These are phyloP conservation scores for Clavispora fructus DNA, from an alignment of 805 yeast genomes.

Conservation along the genomic window DNA sequence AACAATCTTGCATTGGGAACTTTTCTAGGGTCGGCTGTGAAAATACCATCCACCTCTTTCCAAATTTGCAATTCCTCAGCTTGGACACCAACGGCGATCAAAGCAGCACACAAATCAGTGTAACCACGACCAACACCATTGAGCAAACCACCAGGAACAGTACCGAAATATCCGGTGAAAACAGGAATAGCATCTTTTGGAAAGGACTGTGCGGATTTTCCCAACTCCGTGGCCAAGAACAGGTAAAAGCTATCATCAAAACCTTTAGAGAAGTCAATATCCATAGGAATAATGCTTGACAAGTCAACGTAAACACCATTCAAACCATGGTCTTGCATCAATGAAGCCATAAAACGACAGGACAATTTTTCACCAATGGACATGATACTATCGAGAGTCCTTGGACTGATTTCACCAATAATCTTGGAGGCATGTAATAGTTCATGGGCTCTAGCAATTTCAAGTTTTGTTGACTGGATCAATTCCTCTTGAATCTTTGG, in stretches of 20 bases:
- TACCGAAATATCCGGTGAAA: conserved; percentile 92
- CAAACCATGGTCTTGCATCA: conserved; percentile 79
- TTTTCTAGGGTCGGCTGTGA: conserved; percentile 97
- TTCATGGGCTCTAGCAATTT: conserved; percentile 63
- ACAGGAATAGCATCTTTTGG: conserved; percentile 65
- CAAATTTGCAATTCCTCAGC: conserved; percentile 96
- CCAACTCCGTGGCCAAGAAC: conserved; percentile 49
- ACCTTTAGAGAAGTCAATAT: conserved; percentile 50
- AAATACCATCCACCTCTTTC: conserved; percentile 99
- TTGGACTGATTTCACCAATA: conserved; percentile 84
- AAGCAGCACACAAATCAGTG: conserved; percentile 96
- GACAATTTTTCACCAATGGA: conserved; percentile 91
- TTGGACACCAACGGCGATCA: conserved; percentile 84
- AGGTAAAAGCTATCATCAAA: conserved; percentile 65
- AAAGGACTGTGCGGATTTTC: conserved; percentile 40
- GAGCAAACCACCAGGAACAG: conserved; percentile 91
- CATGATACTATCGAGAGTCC: conserved; percentile 86
- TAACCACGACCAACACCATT: conserved; percentile 96
- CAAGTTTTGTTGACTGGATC: conserved; percentile 53
- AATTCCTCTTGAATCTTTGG: conserved; percentile 46
- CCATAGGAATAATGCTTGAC: conserved; percentile 63
- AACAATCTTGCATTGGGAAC: conserved; percentile 84
- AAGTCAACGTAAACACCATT: conserved; percentile 76
- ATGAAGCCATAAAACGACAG: conserved; percentile 81
- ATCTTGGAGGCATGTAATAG: conserved; percentile 82